phyloP scores from a whole-genome alignment of 352 stramenopile species.

The Phytophthora hybrid region DNA sequence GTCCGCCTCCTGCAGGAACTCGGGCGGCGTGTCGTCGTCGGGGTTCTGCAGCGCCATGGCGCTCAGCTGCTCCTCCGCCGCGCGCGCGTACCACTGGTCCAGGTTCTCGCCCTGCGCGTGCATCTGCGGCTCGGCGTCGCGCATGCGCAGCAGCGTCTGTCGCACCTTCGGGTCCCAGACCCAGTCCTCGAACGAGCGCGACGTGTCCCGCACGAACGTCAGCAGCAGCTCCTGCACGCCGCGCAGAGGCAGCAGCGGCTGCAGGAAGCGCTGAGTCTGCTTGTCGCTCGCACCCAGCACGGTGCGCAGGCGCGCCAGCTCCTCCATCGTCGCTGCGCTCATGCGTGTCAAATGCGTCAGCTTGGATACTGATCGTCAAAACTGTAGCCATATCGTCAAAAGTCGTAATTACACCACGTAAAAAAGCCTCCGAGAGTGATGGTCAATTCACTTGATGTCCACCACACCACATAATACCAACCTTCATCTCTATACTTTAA shows the following conservation, averaged over 20 bases:
- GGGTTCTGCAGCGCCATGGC: constrained; percentile 25
- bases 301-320: constrained; percentile 49
- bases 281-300: constrained; percentile 56
- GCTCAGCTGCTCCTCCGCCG: constrained; percentile 33
- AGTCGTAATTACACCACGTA: not conserved
- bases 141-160: constrained; percentile 60
- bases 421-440: not conserved
- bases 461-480: not conserved
- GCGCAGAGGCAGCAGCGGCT: constrained; percentile 61
- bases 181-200: constrained; percentile 75
- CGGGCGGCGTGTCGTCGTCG: constrained; percentile 29
- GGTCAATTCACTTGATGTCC: not conserved
- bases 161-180: constrained; percentile 76
- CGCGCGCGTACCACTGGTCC: constrained; percentile 57
- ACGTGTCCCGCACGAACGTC: constrained; percentile 69
- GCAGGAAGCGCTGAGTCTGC: constrained; percentile 63
- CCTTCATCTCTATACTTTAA: not conserved
- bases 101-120: constrained; percentile 40
- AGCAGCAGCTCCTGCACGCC: constrained; percentile 78
- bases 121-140: constrained; percentile 35
- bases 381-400: not conserved
- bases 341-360: not conserved
- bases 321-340: constrained; percentile 11
- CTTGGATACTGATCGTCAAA: not conserved
- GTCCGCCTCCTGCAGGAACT: constrained; percentile 54